phyloP scores from a whole-genome alignment of 139 green algal species.

The Volvox reticuliferus region DNA sequence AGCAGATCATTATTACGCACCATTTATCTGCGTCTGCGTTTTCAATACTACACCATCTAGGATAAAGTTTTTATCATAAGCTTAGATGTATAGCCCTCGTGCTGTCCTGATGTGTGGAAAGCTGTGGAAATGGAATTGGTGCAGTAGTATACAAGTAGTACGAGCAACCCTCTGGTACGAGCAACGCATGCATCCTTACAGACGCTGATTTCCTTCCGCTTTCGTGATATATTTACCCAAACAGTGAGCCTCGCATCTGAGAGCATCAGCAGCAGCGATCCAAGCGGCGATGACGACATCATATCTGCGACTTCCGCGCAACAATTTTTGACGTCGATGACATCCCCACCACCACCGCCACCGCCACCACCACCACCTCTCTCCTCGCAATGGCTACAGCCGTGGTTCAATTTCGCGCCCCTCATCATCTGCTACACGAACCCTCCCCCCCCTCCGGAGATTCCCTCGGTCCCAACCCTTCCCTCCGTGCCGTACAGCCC shows the following conservation, averaged over 20 bases:
- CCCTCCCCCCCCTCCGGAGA: no score
- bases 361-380: no score
- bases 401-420: background rate
- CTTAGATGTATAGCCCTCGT: background rate
- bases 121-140: background rate
- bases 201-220: background rate
- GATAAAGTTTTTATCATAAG: background rate
- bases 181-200: background rate
- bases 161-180: no score
- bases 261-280: background rate
- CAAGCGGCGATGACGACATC: background rate
- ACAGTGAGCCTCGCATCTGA: background rate
- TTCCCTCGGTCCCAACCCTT: no score
- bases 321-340: no score
- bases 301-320: background rate
- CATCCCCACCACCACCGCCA: background rate
- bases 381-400: background rate
- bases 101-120: background rate
- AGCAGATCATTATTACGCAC: no score
- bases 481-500: background rate
- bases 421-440: background rate
- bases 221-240: background rate
- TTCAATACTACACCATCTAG: background rate
- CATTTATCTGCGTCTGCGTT: background rate
- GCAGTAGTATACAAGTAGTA: background rate